Conservation (phyloP, 208 protist species). For the Leishmania amazonensis region DNA sequence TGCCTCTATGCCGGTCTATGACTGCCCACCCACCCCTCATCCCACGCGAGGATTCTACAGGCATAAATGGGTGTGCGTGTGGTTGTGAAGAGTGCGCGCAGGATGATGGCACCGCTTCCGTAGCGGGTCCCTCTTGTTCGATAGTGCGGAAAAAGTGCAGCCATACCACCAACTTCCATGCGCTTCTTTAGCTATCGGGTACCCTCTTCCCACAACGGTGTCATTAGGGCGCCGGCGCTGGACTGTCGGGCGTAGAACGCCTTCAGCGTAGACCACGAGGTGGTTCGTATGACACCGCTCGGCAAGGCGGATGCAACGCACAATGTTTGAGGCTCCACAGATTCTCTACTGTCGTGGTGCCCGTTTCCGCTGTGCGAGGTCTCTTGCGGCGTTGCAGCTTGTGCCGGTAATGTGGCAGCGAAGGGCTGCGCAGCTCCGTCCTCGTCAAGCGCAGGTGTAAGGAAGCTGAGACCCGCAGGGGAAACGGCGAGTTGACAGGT, state of each 20-base stretch:
- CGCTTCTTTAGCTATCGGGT: not conserved
- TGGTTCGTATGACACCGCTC: conserved; percentile 7
- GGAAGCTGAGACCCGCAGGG: not conserved
- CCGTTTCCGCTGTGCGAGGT: not conserved
- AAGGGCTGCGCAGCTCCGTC: not conserved
- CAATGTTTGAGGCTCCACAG: not conserved
- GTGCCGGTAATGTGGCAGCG: not conserved
- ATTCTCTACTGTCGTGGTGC: not conserved
- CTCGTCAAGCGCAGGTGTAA: not conserved
- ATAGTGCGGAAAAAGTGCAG: not conserved
- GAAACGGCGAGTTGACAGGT: not conserved
- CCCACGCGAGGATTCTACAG: not conserved
- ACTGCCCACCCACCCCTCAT: not conserved
- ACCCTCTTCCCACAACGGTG: conserved; percentile 6
- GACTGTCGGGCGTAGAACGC: conserved; percentile 23
- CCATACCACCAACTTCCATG: not conserved
- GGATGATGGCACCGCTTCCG: not conserved
- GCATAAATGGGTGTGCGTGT: not conserved
- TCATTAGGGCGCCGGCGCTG: not conserved
- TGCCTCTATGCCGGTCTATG: not conserved
- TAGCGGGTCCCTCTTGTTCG: not conserved
- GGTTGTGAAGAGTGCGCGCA: not conserved
- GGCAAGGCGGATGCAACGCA: conserved; percentile 8
- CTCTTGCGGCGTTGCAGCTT: not conserved
- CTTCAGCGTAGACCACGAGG: conserved; percentile 17